phyloP scores from a whole-genome alignment of 2,329 filamentous ascomycete genomes.

The Gnomoniopsis smithogilvyi region DNA sequence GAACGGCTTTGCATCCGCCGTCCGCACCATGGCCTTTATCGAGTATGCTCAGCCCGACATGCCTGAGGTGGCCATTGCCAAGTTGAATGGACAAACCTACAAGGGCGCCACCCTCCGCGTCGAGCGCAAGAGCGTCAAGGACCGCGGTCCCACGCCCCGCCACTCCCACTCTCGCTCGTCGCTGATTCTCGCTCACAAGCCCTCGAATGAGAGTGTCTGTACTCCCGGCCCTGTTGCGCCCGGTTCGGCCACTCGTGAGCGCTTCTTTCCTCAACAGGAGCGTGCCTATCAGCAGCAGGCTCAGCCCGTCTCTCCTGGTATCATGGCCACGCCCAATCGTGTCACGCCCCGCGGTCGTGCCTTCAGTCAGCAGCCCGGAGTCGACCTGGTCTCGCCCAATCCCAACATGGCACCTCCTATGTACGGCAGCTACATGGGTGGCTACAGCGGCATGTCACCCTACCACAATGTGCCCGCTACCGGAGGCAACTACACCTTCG shows the following conservation, averaged over 20 bases:
- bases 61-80: conserved; percentile 18
- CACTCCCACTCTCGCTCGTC: conserved; percentile 10
- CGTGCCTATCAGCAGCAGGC: background rate
- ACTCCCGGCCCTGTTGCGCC: background rate
- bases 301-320: background rate
- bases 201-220: background rate
- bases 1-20: conserved; percentile 8
- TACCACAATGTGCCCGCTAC: background rate
- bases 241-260: background rate
- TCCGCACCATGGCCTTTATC: conserved; percentile 29
- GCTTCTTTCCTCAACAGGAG: background rate
- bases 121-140: conserved; percentile 18
- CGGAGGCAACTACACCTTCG: background rate
- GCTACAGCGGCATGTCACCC: conserved; percentile 6
- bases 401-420: too few relatives aligned
- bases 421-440: background rate
- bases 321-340: conserved; percentile 5
- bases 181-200: background rate
- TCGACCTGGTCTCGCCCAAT: background rate
- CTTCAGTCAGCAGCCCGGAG: too few relatives aligned
- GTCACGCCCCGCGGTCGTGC: background rate
- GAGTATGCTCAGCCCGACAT: conserved; percentile 21
- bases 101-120: conserved; percentile 12
- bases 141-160: conserved; percentile 5
- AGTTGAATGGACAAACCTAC: conserved; percentile 10